These are phyloP conservation scores for Ascomycota sp. DNA, from an alignment of 2,329 filamentous ascomycete species.

Conservation along the genomic window DNA sequence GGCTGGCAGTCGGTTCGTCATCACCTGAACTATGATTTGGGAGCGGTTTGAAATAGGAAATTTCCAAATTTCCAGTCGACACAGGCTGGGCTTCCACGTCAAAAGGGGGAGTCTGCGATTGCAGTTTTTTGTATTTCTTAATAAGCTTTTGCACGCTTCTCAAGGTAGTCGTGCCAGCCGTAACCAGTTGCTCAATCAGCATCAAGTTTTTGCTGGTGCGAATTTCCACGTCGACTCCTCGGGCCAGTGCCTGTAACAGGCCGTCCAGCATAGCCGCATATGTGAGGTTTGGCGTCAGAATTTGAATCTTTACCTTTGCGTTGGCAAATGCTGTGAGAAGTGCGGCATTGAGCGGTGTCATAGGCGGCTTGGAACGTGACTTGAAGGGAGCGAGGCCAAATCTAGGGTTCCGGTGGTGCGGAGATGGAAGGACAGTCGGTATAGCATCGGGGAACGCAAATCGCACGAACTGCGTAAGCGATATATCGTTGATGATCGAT, in stretches of 20 bases:
- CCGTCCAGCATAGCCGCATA: constrained; percentile 40
- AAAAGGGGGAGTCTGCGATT: constrained; percentile 4
- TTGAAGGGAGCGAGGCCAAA: constrained; percentile 39
- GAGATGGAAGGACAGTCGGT: constrained; percentile 50
- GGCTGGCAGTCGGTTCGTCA: constrained; percentile 49
- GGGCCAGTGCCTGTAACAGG: constrained; percentile 36
- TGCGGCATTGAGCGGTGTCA: constrained; percentile 47
- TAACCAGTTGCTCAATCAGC: constrained; percentile 63
- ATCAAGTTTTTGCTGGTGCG: constrained; percentile 51
- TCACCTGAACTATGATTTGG: constrained; percentile 8
- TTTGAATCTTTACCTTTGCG: constrained; percentile 38
- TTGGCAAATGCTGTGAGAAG: constrained; percentile 38
- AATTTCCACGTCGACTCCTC: constrained; percentile 48
- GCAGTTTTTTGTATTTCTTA: constrained; percentile 24
- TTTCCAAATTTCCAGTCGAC: constrained; percentile 26
- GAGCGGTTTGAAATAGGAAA: constrained; percentile 36
- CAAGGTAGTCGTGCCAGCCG: constrained; percentile 53
- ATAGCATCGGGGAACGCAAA: constrained; percentile 10
- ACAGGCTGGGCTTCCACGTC: constrained; percentile 22
- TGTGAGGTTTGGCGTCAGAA: constrained; percentile 66
- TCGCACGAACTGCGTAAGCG: constrained; percentile 11
- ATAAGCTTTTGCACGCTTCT: constrained; percentile 40
- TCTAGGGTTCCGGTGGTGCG: constrained; percentile 48
- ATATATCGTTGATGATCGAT: constrained; percentile 3
- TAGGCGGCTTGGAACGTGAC: constrained; percentile 26